Evolutionary conservation across 306 rosid species (phyloP), one percentile per base, ranked within the genome.

Genomic region (Adenanthera pavonina): DNA sequence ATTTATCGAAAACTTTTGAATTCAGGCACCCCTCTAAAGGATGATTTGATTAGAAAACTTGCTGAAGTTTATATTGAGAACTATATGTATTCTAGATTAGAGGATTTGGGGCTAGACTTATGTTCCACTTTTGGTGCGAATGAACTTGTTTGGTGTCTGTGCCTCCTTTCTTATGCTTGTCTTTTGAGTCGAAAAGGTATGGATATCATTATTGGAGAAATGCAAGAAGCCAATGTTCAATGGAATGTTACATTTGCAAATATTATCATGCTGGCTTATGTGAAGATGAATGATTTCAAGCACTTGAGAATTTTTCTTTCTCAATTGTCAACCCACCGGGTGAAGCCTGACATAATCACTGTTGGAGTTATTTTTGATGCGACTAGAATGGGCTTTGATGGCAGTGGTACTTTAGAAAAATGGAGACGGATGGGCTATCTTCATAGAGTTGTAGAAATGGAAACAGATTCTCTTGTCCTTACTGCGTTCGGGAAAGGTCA

Each of bases 401-500:
- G 89, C 14, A 78, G 74, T 40, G 68, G 71, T 38, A 71, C 77
- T 59, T 80, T 89, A 59, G 89, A 90, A 78, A 15, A 71, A 69
- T 90, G 97, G 94, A 84, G 89, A 74, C 86, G 83, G 86, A 77
- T 80, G 71, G 88, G 91, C 17, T 79, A 86, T 72, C 91, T 90
- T 36, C 41, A 78, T 67, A 74, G 78, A 71, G 75, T 65, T 66
- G 96, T 86, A 43, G 90, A 91, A 79, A 88, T 89, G 89, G 74
- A 89, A 71, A 90, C 94, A 2, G 92, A 93, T 89, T 81, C 94
- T 38, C 83, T 91, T 25, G 96, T 91, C 82, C 85, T 93, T 71
- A 67, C 86, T 64, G 87, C 94, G 33, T 93, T 93, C 84, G 97
- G 97, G 74, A 90, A 91, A 83, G 97, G 94, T 13, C 68, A 75